Conservation (phyloP, 192 early-diverging fungal species). For the Coemansia sp. region DNA sequence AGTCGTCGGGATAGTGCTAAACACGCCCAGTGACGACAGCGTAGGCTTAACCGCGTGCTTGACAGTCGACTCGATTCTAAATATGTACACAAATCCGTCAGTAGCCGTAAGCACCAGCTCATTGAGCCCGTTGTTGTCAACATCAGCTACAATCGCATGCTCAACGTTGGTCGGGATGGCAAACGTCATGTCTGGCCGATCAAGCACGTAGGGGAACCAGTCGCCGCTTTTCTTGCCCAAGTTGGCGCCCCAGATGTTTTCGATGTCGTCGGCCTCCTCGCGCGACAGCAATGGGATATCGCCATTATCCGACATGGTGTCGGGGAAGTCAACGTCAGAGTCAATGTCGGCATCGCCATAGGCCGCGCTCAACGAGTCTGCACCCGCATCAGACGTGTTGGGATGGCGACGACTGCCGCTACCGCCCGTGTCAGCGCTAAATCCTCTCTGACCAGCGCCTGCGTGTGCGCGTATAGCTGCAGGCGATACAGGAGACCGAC, state of each 20-base stretch:
- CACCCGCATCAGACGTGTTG: slow-evolving; percentile 12
- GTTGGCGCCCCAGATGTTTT: slow-evolving; percentile 55
- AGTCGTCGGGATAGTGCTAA: slow-evolving; percentile 46
- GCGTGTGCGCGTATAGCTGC: background rate
- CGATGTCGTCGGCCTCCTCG: slow-evolving; percentile 50
- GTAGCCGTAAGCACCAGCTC: slow-evolving; percentile 58
- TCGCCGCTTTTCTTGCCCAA: slow-evolving; percentile 56
- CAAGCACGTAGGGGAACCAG: slow-evolving; percentile 55
- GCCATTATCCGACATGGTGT: slow-evolving; percentile 29
- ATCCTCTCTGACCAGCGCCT: slow-evolving; percentile 14
- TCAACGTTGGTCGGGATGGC: slow-evolving; percentile 55
- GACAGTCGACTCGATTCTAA: slow-evolving; percentile 38
- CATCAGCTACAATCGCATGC: slow-evolving; percentile 53
- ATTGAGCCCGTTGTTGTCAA: slow-evolving; percentile 55
- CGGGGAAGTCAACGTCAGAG: slow-evolving; percentile 35
- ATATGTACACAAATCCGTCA: slow-evolving; percentile 58
- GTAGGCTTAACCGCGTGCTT: slow-evolving; percentile 49
- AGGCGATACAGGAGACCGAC: background rate
- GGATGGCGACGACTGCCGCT: slow-evolving; percentile 7
- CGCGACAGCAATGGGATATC: slow-evolving; percentile 26
- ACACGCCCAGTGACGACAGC: slow-evolving; percentile 33
- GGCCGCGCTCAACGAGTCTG: slow-evolving; percentile 29
- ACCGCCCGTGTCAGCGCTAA: slow-evolving; percentile 27
- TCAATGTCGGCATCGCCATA: slow-evolving; percentile 41
- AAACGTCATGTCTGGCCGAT: slow-evolving; percentile 52